Evolutionary conservation across 345 rosid genomes (phyloP).

Genomic region (Syzygium aromaticum): DNA sequence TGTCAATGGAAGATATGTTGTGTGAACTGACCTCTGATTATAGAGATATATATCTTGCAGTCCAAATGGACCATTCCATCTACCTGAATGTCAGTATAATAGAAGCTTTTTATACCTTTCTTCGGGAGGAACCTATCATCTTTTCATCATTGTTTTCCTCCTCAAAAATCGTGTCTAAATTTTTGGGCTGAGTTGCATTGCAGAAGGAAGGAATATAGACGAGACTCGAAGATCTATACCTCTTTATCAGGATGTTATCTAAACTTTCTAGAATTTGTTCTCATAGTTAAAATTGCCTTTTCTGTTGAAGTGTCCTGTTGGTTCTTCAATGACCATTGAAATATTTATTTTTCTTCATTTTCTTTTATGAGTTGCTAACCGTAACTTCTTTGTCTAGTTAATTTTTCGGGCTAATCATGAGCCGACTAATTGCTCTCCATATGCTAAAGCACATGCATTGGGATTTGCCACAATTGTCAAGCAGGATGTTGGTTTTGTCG

Average conservation of each 20-base stretch:
- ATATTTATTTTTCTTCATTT: not conserved
- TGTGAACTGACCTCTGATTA: not conserved
- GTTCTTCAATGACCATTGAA: not conserved
- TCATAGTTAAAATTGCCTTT: not conserved
- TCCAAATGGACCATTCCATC: not conserved
- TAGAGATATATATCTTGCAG: not conserved
- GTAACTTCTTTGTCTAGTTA: not conserved
- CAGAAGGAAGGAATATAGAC: not conserved
- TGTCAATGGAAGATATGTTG: not conserved
- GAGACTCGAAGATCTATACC: not conserved
- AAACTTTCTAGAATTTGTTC: not conserved
- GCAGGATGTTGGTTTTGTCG: not conserved
- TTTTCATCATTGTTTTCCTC: not conserved
- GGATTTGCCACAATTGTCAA: not conserved
- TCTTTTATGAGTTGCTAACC: not conserved
- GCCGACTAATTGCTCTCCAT: not conserved
- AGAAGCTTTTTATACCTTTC: not conserved
- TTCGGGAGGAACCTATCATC: not conserved
- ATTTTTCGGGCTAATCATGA: not conserved
- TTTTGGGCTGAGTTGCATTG: not conserved
- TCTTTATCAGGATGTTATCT: not conserved
- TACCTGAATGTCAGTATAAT: not conserved
- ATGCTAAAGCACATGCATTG: not conserved
- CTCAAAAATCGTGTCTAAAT: not conserved
- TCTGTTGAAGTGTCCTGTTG: not conserved